phyloP scores from a whole-genome alignment of 2,329 filamentous ascomycete species.

The Fusarium nelsonii region DNA sequence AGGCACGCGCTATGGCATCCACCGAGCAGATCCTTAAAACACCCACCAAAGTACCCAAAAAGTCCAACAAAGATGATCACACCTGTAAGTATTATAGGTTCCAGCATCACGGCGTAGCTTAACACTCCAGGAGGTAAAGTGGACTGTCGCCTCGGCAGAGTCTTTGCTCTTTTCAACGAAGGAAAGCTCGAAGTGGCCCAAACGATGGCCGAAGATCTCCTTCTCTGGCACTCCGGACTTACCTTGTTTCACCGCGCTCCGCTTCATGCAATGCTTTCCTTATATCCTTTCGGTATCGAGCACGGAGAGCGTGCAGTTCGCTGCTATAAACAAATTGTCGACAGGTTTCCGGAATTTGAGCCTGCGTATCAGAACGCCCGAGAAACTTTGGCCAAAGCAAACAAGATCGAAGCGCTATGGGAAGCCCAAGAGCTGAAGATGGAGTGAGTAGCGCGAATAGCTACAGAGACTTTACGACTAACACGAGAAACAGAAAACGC shows the following conservation, averaged over 20 bases:
- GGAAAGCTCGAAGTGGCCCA: not conserved
- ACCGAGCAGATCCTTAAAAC: too few relatives aligned
- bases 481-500: not conserved
- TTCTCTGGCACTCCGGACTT: not conserved
- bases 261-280: not conserved
- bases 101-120: not conserved
- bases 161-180: not conserved
- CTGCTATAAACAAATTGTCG: not conserved
- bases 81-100: not conserved
- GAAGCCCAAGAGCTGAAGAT: not conserved
- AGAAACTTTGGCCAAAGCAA: not conserved
- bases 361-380: not conserved
- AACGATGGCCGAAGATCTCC: not conserved
- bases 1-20: not conserved
- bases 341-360: not conserved
- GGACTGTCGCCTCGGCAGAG: too few relatives aligned
- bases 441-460: not conserved
- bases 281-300: not conserved
- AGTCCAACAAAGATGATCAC: not conserved
- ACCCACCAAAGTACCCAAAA: not conserved
- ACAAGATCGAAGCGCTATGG: not conserved
- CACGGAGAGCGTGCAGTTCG: not conserved
- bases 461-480: not conserved
- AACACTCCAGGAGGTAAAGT: not conserved
- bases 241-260: not conserved